Evolutionary conservation across 495 filamentous ascomycete genomes (phyloP), one percentile per base, ranked within the genome.

Genomic region (Echria macrotheca): DNA sequence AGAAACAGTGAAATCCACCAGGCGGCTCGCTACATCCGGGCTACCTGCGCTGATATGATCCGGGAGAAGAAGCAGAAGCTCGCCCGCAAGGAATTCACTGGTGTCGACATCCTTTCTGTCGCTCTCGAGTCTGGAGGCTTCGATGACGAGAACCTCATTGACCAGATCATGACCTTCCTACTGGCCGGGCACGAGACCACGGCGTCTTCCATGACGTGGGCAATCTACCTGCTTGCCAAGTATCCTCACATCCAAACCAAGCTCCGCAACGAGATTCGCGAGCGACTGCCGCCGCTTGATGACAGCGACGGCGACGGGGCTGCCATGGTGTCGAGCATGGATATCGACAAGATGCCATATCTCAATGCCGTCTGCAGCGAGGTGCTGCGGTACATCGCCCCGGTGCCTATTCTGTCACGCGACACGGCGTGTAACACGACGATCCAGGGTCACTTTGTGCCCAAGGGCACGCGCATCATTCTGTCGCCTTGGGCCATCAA

Each of bases 141-240:
- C 63, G 76, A 72, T 22, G 86, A 91, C 41, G 85, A 89, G 25
- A 83, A 87, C 44, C 81, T 96, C 19, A 73, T 88, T 32, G 87
- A 96, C 61, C 91, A 96, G 61, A 77, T 93, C 62, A 95, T 96
- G 89, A 96, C 91, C 2, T 96, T 96, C 71, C 81, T 96, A 2
- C 86, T 84, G 0, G 91, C 91, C 0, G 91, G 91, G 14, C 91
- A 96, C 62, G 91, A 95, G 70, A 80, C 77, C 3, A 80, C 79
- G 0, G 74, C 78, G 17, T 70, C 73, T 0, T 58, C 76, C 18
- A 74, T 82, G 71, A 78, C 70, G 1, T 82, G 76, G 78, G 76
- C 72, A 4, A 53, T 73, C 9, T 78, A 80, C 49, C 53, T 78
- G 43, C 69, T 81, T 11, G 65, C 69, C 35, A 63, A 66, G 14